Conservation (phyloP, 2,329 filamentous ascomycete species). For the Cladorrhinum sp. region DNA sequence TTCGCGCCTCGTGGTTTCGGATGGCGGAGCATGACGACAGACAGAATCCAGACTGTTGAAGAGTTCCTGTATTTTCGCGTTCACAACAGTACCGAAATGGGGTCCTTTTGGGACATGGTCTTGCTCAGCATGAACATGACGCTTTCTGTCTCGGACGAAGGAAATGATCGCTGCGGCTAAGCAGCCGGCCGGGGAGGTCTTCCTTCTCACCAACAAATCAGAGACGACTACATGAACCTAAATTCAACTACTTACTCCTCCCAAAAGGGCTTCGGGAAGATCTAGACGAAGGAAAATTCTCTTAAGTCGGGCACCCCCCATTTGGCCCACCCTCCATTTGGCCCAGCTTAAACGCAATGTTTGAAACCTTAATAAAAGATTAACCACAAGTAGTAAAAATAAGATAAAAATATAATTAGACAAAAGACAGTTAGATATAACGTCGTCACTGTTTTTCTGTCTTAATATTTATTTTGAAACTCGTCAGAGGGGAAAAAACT, state of each 20-base stretch:
- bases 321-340: too few relatives aligned
- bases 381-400: too few relatives aligned
- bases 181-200: neutral
- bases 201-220: constrained; percentile 23
- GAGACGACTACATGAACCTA: constrained; percentile 36
- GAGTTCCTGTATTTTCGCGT: neutral
- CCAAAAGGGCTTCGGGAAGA: constrained; percentile 14
- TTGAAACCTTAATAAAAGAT: too few relatives aligned
- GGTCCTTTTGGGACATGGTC: neutral
- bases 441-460: too few relatives aligned
- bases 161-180: neutral
- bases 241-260: constrained; percentile 18
- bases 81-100: too few relatives aligned
- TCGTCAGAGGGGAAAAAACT: too few relatives aligned
- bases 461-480: too few relatives aligned
- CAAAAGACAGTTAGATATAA: too few relatives aligned
- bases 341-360: too few relatives aligned
- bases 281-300: constrained; percentile 12
- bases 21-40: neutral
- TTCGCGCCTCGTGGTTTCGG: neutral
- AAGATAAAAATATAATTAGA: too few relatives aligned
- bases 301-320: too few relatives aligned
- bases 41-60: neutral
- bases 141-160: neutral
- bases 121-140: neutral